A percentile compares a stretch with the other conserved stretches of the same genome.
These are phyloP conservation scores for Calocera viscosa DNA, from an alignment of 768 basidiomycete species.

Conservation along the genomic window DNA sequence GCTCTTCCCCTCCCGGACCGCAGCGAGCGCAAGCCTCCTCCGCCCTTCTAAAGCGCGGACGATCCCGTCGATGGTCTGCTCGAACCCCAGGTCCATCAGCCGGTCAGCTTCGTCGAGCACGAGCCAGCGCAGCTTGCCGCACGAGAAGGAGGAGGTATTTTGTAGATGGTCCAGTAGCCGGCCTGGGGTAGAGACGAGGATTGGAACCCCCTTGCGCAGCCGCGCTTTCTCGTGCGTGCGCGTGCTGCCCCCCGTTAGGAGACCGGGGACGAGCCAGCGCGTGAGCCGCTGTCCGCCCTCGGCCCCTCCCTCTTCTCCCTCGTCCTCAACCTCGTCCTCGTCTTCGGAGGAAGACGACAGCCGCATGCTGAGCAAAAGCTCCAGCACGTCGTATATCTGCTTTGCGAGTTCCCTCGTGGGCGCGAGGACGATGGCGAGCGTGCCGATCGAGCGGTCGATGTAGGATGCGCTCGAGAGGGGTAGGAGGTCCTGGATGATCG, in stretches of 20 bases:
- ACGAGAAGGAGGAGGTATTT: conserved; percentile 83
- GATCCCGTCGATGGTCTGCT: conserved; percentile 87
- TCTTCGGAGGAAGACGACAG: conserved; percentile 25
- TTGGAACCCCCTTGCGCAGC: conserved; percentile 85
- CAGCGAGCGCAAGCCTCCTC: conserved; percentile 46
- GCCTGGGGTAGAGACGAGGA: conserved; percentile 91
- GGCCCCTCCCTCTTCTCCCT: conserved; percentile 28
- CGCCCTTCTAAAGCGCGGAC: conserved; percentile 77
- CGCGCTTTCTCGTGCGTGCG: conserved; percentile 91
- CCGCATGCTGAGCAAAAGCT: conserved; percentile 62
- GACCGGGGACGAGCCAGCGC: conserved; percentile 86
- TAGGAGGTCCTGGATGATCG: conserved; percentile 88
- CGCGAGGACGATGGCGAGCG: conserved; percentile 84
- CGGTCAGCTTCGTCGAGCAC: conserved; percentile 95
- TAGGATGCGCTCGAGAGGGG: conserved; percentile 81
- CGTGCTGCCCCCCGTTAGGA: conserved; percentile 89
- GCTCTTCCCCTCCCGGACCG: conserved; percentile 51
- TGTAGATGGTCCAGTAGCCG: conserved; percentile 91
- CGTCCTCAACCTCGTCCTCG: conserved; percentile 24
- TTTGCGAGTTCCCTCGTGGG: conserved; percentile 93
- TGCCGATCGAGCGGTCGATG: conserved; percentile 89
- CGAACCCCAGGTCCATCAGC: conserved; percentile 96
- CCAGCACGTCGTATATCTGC: conserved; percentile 93
- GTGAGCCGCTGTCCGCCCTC: conserved; percentile 43
- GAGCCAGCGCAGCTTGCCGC: conserved; percentile 90